A percentile compares a stretch with the other conserved stretches of the same genome.
phyloP scores from a whole-genome alignment of 108 stramenopile species.

The Conticribra guillardii region DNA sequence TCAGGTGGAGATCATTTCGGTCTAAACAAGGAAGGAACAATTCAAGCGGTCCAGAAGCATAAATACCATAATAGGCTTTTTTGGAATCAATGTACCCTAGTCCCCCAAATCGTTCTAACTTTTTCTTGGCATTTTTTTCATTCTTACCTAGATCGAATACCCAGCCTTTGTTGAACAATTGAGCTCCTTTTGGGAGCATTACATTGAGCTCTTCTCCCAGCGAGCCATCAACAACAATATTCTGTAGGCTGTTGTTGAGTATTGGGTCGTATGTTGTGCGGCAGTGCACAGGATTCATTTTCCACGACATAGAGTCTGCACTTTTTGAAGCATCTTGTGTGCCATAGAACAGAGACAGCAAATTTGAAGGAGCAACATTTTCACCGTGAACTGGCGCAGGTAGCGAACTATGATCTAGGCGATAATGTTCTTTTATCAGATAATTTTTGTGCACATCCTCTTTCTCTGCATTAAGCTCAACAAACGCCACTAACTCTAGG shows the following conservation, averaged over 20 bases:
- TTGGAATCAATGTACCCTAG: conserved; percentile 74
- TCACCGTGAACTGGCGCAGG: conserved; percentile 7
- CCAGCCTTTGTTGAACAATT: conserved; percentile 73
- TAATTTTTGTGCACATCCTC: not conserved
- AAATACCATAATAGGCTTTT: conserved; percentile 69
- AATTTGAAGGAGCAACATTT: conserved; percentile 1
- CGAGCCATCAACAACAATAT: conserved; percentile 50
- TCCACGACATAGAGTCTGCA: conserved; percentile 34
- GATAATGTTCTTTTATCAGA: not conserved
- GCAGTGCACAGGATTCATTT: conserved; percentile 62
- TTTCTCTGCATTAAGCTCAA: not conserved
- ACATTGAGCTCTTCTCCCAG: conserved; percentile 57
- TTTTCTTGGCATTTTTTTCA: conserved; percentile 61
- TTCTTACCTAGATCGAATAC: conserved; percentile 58
- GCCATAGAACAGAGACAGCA: conserved; percentile 43
- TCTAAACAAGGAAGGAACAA: conserved; percentile 59
- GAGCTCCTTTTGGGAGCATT: conserved; percentile 51
- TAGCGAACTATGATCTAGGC: not conserved
- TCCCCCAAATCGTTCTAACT: conserved; percentile 50
- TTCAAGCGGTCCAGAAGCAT: conserved; percentile 45
- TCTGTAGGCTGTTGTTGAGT: conserved; percentile 45
- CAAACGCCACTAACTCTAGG: conserved; percentile 44
- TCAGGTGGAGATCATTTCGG: conserved; percentile 9
- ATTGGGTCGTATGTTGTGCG: conserved; percentile 72
- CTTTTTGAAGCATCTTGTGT: not conserved